Evolutionary conservation across 345 rosid species (phyloP).

Genomic region (Citrus trifoliata): DNA sequence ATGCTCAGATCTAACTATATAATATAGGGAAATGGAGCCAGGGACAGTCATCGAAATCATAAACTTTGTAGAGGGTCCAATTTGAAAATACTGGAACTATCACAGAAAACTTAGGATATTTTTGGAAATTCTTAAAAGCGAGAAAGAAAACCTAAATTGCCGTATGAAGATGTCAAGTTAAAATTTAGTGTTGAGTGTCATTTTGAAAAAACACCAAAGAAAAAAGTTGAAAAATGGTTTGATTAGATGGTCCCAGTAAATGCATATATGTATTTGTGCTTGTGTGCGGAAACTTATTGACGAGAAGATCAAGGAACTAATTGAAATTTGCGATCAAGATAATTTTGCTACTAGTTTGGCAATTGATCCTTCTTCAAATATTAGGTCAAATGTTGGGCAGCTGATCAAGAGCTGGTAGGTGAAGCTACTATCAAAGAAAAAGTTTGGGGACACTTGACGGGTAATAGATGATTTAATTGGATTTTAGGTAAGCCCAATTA

Average conservation of each 20-base stretch:
- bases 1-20: too few relatives aligned
- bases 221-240: neutral
- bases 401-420: neutral
- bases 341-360: neutral
- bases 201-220: neutral
- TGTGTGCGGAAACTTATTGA: neutral
- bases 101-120: neutral
- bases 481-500: too few relatives aligned
- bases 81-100: neutral
- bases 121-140: neutral
- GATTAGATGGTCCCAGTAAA: neutral
- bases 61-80: neutral
- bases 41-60: neutral
- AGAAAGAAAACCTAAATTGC: neutral
- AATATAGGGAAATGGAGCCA: neutral
- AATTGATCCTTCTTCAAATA: neutral
- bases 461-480: too few relatives aligned
- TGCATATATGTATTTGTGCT: neutral
- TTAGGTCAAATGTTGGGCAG: too few relatives aligned
- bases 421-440: neutral
- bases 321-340: neutral
- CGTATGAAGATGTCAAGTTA: neutral
- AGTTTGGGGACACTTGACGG: too few relatives aligned
- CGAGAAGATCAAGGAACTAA: neutral
- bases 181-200: neutral